Conservation (phyloP, 1,284 basidiomycete species). For the Microbotryum lychnidis-dioicae region DNA sequence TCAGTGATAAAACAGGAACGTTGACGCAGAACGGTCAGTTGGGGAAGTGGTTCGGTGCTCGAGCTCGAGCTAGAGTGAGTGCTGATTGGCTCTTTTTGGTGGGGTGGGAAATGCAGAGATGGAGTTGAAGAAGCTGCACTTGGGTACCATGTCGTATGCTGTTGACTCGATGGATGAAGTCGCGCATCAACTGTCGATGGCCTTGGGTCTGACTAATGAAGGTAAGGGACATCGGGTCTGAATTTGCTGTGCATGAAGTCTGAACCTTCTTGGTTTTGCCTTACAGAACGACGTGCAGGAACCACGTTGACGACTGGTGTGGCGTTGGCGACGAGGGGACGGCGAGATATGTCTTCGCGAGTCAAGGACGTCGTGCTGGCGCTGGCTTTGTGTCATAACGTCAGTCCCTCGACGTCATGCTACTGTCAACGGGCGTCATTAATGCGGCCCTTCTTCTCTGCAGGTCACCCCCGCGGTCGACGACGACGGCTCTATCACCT, state of each 20-base stretch:
- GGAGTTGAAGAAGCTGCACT: constrained; percentile 97
- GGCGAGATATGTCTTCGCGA: constrained; percentile 88
- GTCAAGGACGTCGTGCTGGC: constrained; percentile 91
- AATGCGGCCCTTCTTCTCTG: neutral
- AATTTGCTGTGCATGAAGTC: neutral
- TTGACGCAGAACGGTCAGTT: constrained; percentile 85
- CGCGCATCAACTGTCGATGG: constrained; percentile 70
- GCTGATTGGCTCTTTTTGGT: constrained; percentile 7
- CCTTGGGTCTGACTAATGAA: constrained; percentile 52
- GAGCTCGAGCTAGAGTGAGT: neutral
- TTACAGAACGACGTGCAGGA: neutral
- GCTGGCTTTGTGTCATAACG: constrained; percentile 93
- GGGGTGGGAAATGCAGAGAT: constrained; percentile 57
- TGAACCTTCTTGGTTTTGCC: neutral
- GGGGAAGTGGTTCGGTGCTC: neutral
- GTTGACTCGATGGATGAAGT: constrained; percentile 98
- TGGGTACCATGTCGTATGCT: constrained; percentile 97
- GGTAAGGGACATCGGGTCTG: neutral
- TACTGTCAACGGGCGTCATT: neutral
- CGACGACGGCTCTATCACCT: constrained; percentile 87
- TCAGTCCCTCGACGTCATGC: constrained; percentile 41
- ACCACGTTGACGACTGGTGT: constrained; percentile 53
- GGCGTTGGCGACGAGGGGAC: constrained; percentile 68
- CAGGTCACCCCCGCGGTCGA: constrained; percentile 82
- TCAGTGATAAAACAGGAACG: constrained; percentile 97